Percentiles rank a stretch among this genome's conserved stretches.
phyloP scores from a whole-genome alignment of 2,329 filamentous ascomycete genomes.

The Sporothrix variecibatus region DNA sequence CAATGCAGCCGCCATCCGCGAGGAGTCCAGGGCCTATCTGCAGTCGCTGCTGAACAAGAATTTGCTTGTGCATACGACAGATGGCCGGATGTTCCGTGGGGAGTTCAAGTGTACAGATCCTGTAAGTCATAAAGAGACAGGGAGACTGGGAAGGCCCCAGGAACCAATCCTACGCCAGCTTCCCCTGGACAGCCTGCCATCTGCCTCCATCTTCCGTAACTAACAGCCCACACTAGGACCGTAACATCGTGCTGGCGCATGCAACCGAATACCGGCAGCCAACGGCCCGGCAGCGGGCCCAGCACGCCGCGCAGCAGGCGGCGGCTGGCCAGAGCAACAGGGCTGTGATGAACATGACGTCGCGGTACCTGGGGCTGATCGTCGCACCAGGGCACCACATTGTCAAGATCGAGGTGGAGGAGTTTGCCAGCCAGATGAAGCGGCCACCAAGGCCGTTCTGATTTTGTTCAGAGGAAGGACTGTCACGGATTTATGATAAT shows the following conservation, averaged over 20 bases:
- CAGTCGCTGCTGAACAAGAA: constrained; percentile 73
- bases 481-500: background rate
- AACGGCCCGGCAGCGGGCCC: constrained; percentile 49
- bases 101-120: constrained; percentile 93
- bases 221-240: constrained; percentile 59
- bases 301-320: constrained; percentile 41
- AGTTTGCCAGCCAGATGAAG: constrained; percentile 60
- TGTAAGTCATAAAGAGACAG: constrained; percentile 47
- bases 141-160: too few relatives aligned
- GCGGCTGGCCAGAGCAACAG: constrained; percentile 44
- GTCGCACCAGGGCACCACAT: constrained; percentile 88
- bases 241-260: constrained; percentile 81
- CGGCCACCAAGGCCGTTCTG: constrained; percentile 1
- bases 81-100: constrained; percentile 86
- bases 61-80: constrained; percentile 75
- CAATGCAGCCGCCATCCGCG: constrained; percentile 3
- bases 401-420: constrained; percentile 83
- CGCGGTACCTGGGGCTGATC: constrained; percentile 83
- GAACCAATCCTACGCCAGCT: background rate
- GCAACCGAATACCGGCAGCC: constrained; percentile 90
- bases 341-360: constrained; percentile 69
- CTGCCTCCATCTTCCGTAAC: background rate
- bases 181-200: constrained; percentile 6
- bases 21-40: constrained; percentile 48
- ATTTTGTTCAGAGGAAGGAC: background rate